Evolutionary conservation across 495 filamentous ascomycete species (phyloP), one percentile per base, ranked within the genome.

Genomic region (Tricharina praecox): DNA sequence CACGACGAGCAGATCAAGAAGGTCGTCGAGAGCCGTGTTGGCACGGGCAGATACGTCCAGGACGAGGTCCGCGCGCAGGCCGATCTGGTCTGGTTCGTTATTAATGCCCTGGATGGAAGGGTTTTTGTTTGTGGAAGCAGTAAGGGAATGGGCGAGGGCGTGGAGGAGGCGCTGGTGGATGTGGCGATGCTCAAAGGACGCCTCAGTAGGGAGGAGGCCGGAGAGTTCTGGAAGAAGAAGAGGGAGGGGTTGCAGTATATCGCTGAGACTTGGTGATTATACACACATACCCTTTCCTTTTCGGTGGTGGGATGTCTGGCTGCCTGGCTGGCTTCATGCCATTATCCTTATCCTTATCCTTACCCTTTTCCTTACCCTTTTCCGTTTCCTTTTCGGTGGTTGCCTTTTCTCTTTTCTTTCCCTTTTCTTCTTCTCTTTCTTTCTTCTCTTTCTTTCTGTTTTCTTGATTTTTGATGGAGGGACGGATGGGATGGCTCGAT

Each of bases 141-240:
- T 50, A 82, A 85, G 67, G 90, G 90, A 4, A 97, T 97, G 90
- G 90, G 90, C 33, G 90, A 96, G 61, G 92, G 90, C 13, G 90
- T 97, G 0, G 83, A 95, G 63, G 68, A 72, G 45, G 81, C 84
- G 1, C 68, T 92, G 13, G 67, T 87, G 18, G 81, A 88, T 53
- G 81, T 85, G 3, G 79, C 81, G 21, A 82, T 85, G 74, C 67
- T 71, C 34, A 87, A 82, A 69, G 85, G 82, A 3, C 81, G 81
- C 51, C 62, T 90, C 19, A 76, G 79, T 52, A 60, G 67, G 24
- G 73, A 82, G 23, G 82, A 85, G 60, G 84, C 84, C 0, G 67
- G 70, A 62, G 65, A 74, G 44, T 93, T 87, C 59, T 88, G 85
- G 85, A 64, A 68, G 13, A 67, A 82, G 45, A 90, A 90, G 72